Evolutionary conservation across 2,329 filamentous ascomycete species (phyloP), one percentile per base, ranked within the genome.

Genomic region (Sarocladium oryzae): DNA sequence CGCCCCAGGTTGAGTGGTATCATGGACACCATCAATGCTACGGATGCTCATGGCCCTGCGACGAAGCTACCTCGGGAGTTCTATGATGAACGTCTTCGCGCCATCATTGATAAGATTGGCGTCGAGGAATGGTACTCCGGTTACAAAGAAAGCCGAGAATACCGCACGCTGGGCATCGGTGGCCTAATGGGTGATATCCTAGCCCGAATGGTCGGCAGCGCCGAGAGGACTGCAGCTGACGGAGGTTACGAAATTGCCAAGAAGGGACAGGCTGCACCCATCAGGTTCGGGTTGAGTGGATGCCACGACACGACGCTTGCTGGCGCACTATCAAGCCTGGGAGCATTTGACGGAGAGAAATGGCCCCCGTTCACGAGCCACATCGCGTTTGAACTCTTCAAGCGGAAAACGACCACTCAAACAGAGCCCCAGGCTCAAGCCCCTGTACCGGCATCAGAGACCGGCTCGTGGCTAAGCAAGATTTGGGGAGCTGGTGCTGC

Each of bases 351-450:
- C 37, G 72, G 72, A 18, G 79, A 79, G 45, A 76, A 78, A 32
- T 99, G 93, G 93, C 93, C 93, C 1, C 91, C 90, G 0, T 99
- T 92, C 63, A 96, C 92, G 0, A 92, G 88, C 59, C 90, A 95
- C 60, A 78, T 99, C 56, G 91, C 93, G 28, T 75, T 99, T 51
- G 93, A 99, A 68, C 77, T 97, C 55, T 96, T 97, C 73, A 82
- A 79, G 36, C 77, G 80, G 57, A 37, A 36, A 21, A 20, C 30
- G 4, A 11, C 10, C 7, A 3, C 20, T 23, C 9, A 46, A 16
- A 64, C 69, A 36, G 60, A 66, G 40, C 51, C 61, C n/a, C 37
- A 62, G 18, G 38, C 54, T n/a, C 33, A 54, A 3, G 38, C 46
- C 2, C n/a, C 51, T 9, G 46, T 32, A 36, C 21, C 32, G 18